phyloP scores from a whole-genome alignment of 306 rosid genomes.

The Lotus japonicus region DNA sequence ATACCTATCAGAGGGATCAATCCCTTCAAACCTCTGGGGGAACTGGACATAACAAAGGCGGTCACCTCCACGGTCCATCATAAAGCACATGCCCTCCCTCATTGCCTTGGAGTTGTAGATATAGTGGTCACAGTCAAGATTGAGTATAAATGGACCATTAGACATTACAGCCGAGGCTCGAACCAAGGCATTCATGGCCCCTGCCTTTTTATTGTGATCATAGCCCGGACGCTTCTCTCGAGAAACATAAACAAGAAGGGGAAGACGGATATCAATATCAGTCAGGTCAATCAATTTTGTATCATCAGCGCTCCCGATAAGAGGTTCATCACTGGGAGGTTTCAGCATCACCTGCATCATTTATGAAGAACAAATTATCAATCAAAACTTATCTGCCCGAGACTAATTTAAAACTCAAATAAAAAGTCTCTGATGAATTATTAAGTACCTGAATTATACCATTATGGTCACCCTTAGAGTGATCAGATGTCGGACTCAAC shows the following conservation, averaged over 20 bases:
- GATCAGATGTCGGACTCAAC: constrained; percentile 64
- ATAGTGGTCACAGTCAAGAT: constrained; percentile 88
- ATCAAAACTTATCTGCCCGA: not conserved
- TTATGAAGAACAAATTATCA: not conserved
- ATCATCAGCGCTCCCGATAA: constrained; percentile 58
- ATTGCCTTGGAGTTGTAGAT: constrained; percentile 84
- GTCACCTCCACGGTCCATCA: constrained; percentile 95
- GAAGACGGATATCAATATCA: constrained; percentile 79
- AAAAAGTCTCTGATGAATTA: constrained; percentile 1
- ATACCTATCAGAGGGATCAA: constrained; percentile 89
- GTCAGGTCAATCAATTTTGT: constrained; percentile 57
- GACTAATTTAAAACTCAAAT: not conserved
- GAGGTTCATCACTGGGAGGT: constrained; percentile 89
- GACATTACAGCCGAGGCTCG: constrained; percentile 91
- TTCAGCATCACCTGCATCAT: constrained; percentile 83
- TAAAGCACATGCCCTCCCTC: constrained; percentile 92
- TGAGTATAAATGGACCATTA: constrained; percentile 84
- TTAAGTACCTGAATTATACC: constrained; percentile 81
- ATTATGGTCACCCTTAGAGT: constrained; percentile 80
- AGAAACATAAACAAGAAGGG: constrained; percentile 85
- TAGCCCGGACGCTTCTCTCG: constrained; percentile 90
- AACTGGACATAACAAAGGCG: constrained; percentile 85
- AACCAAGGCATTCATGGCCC: constrained; percentile 92
- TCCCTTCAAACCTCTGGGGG: constrained; percentile 95
- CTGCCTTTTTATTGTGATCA: constrained; percentile 91